Evolutionary conservation across 352 stramenopile genomes (phyloP).

Genomic region (Phytopythium delawarense): DNA sequence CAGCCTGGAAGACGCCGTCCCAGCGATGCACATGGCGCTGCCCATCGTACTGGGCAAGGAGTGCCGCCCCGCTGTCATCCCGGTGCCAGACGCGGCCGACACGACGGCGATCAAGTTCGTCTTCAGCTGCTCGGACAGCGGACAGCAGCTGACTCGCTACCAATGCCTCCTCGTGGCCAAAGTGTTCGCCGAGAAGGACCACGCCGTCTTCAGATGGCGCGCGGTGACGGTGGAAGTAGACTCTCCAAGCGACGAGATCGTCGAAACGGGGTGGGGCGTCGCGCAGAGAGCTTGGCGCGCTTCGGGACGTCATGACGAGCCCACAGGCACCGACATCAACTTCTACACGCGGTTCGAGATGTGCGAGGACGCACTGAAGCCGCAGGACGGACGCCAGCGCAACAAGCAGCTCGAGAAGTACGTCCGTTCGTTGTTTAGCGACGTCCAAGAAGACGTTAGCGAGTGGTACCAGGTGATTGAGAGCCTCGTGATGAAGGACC

Average conservation of each 20-base stretch:
- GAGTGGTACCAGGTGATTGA: conserved; percentile 1
- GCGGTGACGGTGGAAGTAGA: background rate
- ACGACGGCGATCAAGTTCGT: background rate
- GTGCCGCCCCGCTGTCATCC: background rate
- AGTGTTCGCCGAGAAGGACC: conserved; percentile 32
- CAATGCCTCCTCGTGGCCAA: conserved; percentile 8
- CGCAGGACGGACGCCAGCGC: background rate
- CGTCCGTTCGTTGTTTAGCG: background rate
- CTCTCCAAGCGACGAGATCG: background rate
- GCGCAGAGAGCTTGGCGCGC: background rate
- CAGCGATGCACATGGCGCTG: background rate
- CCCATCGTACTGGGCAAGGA: background rate
- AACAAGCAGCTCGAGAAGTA: background rate
- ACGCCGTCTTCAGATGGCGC: background rate
- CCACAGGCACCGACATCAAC: background rate
- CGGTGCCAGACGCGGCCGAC: background rate
- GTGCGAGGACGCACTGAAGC: background rate
- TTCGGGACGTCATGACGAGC: background rate
- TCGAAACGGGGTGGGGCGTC: background rate
- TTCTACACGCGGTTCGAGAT: background rate
- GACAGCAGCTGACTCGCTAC: background rate
- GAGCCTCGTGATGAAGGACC: background rate
- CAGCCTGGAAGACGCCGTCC: background rate
- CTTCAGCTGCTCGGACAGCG: background rate
- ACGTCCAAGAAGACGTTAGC: background rate